Evolutionary conservation across 495 filamentous ascomycete species (phyloP).

Genomic region (Trichoderma asperelloides): DNA sequence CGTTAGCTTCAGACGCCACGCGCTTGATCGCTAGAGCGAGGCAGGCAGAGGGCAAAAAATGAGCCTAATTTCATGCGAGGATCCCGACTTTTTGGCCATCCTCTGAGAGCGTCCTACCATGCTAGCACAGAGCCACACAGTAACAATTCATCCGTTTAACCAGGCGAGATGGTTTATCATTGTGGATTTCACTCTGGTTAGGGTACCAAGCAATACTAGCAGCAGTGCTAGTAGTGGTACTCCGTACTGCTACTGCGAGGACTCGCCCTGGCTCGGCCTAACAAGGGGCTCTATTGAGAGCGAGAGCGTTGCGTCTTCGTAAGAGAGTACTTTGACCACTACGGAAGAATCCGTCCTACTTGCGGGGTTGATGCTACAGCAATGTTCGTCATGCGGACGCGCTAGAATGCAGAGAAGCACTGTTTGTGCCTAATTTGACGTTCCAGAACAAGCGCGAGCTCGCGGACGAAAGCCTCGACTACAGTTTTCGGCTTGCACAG

Average conservation of each 20-base stretch:
- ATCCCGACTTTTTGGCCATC: neutral
- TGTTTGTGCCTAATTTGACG: neutral
- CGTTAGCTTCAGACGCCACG: conserved; percentile 9
- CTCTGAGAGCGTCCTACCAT: neutral
- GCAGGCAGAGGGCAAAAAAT: neutral
- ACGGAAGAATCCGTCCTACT: neutral
- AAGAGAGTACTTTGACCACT: neutral
- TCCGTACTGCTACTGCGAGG: too few relatives aligned
- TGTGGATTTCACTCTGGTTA: neutral
- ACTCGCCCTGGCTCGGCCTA: neutral
- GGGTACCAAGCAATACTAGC: neutral
- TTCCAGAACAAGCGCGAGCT: neutral
- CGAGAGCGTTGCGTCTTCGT: neutral
- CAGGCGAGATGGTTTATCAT: neutral
- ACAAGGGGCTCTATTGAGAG: neutral
- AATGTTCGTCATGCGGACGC: neutral
- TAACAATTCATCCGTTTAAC: neutral
- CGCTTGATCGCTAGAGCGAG: conserved; percentile 1
- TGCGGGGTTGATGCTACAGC: neutral
- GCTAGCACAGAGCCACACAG: conserved; percentile 4
- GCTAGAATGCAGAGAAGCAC: neutral
- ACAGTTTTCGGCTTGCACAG: neutral
- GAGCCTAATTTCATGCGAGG: conserved; percentile 7
- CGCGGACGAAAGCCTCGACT: neutral
- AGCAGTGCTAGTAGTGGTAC: too few relatives aligned